Conservation (phyloP, 306 rosid species). For the Calophaca sinica region DNA sequence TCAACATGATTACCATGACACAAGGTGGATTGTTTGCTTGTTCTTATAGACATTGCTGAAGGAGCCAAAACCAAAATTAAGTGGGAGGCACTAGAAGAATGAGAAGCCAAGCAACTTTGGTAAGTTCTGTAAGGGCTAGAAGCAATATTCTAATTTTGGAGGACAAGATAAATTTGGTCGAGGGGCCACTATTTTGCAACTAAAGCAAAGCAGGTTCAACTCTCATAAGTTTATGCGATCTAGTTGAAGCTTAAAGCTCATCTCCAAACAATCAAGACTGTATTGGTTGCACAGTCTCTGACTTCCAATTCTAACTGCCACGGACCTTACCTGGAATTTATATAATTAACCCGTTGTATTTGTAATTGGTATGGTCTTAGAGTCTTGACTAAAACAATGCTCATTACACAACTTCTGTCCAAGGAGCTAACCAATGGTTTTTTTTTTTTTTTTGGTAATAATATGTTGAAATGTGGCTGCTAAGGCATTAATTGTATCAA, state of each 20-base stretch:
- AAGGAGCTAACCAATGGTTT: too few species aligned
- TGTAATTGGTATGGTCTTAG: background rate
- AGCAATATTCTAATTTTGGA: background rate
- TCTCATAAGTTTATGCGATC: constrained; percentile 20
- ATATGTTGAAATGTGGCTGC: background rate
- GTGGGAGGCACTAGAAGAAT: background rate
- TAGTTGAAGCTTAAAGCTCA: constrained; percentile 21
- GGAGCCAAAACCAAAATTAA: constrained; percentile 23
- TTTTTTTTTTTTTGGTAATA: background rate
- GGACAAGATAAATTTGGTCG: background rate
- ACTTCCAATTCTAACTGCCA: constrained; percentile 23
- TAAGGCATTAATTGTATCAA: constrained; percentile 8
- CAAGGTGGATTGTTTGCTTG: background rate
- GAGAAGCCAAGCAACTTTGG: background rate
- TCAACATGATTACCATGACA: too few species aligned
- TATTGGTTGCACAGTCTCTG: background rate
- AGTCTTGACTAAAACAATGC: background rate
- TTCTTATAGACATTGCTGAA: constrained; percentile 3
- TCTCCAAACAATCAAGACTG: background rate
- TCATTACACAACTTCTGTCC: constrained; percentile 14
- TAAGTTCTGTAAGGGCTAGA: background rate
- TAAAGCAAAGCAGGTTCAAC: constrained; percentile 9
- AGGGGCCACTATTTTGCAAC: background rate
- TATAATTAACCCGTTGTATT: background rate
- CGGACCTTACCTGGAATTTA: background rate